Evolutionary conservation across 108 stramenopile genomes (phyloP).

Genomic region (Asterionellopsis glacialis): DNA sequence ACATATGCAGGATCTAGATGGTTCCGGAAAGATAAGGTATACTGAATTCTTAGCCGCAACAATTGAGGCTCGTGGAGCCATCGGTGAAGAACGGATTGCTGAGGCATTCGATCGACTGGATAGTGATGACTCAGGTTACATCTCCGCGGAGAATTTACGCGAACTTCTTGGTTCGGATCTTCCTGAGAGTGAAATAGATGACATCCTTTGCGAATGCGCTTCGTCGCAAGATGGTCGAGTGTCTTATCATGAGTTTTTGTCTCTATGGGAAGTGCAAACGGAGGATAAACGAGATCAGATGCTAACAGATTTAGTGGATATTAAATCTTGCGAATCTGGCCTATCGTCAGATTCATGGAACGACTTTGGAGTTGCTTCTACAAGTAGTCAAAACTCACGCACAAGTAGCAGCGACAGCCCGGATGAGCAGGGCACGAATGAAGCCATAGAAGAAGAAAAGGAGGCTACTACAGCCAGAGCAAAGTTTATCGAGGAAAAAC

Average conservation of each 20-base stretch:
- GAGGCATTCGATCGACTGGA: slow-evolving; percentile 92
- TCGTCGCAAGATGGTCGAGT: slow-evolving; percentile 60
- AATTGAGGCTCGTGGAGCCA: slow-evolving; percentile 68
- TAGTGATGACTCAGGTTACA: slow-evolving; percentile 82
- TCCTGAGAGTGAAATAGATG: slow-evolving; percentile 47
- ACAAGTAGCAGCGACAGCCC: neutral
- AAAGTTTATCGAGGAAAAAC: slow-evolving; percentile 12
- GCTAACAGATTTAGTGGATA: no score
- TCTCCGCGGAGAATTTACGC: slow-evolving; percentile 57
- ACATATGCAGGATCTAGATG: slow-evolving; percentile 53
- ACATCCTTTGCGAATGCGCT: slow-evolving; percentile 92
- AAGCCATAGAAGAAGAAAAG: no score
- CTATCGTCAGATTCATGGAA: no score
- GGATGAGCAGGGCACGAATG: no score
- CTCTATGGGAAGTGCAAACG: slow-evolving; percentile 28
- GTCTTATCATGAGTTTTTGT: slow-evolving; percentile 55
- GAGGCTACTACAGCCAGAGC: neutral
- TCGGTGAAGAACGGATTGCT: slow-evolving; percentile 78
- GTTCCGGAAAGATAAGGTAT: slow-evolving; percentile 71
- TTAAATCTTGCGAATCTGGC: no score
- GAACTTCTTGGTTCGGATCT: slow-evolving; percentile 65
- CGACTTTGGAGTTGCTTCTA: neutral
- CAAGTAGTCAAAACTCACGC: neutral
- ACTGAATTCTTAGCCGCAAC: slow-evolving; percentile 93
- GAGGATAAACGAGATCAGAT: neutral